Evolutionary conservation across 2,329 filamentous ascomycete species (phyloP).

Genomic region (Talaromyces amestolkiae): DNA sequence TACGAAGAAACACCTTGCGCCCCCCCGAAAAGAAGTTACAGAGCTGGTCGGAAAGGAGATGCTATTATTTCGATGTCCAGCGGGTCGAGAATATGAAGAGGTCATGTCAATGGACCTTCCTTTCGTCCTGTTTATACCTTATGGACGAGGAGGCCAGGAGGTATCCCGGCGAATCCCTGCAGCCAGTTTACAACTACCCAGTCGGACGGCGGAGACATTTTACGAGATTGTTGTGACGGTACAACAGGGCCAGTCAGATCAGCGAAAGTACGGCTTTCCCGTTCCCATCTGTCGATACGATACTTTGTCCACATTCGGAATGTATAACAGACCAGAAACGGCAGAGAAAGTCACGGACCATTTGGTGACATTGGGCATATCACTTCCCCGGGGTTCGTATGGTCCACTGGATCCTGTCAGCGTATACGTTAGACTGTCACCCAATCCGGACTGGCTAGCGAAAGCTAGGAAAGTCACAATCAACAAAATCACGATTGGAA

Average conservation of each 20-base stretch:
- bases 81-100: conserved; percentile 80
- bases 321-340: conserved; percentile 96
- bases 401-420: conserved; percentile 92
- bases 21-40: conserved; percentile 82
- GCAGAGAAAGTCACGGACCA: conserved; percentile 85
- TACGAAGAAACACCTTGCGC: conserved; percentile 85
- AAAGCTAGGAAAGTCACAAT: conserved; percentile 93
- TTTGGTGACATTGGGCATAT: conserved; percentile 85
- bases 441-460: conserved; percentile 84
- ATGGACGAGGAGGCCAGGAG: conserved; percentile 86
- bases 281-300: conserved; percentile 92
- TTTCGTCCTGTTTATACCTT: conserved; percentile 96
- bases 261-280: conserved; percentile 88
- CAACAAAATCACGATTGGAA: conserved; percentile 85
- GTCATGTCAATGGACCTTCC: conserved; percentile 95
- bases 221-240: conserved; percentile 97
- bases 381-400: conserved; percentile 92
- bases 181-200: conserved; percentile 83
- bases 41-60: conserved; percentile 96
- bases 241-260: conserved; percentile 80
- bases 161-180: conserved; percentile 86
- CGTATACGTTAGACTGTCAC: conserved; percentile 90
- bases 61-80: conserved; percentile 80
- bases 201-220: conserved; percentile 91
- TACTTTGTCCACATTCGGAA: conserved; percentile 95